A percentile compares a stretch with the other conserved stretches of the same genome.
Conservation (phyloP, 768 basidiomycete species). For the Podaxis rugospora region DNA sequence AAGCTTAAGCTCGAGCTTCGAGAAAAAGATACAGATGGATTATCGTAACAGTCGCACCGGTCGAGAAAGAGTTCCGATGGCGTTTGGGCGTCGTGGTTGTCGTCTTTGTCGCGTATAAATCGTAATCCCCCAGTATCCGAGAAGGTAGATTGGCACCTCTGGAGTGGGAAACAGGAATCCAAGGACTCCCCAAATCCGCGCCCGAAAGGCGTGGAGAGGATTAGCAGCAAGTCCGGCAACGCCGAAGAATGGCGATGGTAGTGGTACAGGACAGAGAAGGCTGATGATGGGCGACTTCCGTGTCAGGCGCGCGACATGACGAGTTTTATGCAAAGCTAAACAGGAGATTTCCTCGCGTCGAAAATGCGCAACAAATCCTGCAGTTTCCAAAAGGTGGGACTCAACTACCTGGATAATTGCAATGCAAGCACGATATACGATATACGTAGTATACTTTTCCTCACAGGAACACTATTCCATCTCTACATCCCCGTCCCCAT, state of each 20-base stretch:
- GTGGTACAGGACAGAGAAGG: background rate
- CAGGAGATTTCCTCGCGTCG: no score
- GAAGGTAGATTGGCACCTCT: background rate
- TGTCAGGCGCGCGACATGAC: no score
- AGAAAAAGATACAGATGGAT: background rate
- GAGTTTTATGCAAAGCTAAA: no score
- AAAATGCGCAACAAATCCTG: no score
- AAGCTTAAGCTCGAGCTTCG: background rate
- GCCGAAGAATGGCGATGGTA: background rate
- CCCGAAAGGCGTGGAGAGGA: background rate
- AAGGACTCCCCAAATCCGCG: background rate
- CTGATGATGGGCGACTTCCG: no score
- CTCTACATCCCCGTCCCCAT: constrained; percentile 52
- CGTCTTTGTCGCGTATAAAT: background rate
- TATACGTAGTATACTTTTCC: background rate
- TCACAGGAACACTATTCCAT: constrained; percentile 37
- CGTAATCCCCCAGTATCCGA: background rate
- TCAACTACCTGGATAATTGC: background rate
- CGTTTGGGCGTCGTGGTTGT: background rate
- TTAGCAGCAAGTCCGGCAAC: background rate
- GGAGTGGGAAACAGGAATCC: background rate
- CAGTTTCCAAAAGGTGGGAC: no score
- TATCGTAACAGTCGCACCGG: background rate
- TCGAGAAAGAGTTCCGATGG: background rate
- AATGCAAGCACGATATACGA: background rate